Conservation (phyloP, 495 filamentous ascomycete species). For the Opeltia flavorubescens region DNA sequence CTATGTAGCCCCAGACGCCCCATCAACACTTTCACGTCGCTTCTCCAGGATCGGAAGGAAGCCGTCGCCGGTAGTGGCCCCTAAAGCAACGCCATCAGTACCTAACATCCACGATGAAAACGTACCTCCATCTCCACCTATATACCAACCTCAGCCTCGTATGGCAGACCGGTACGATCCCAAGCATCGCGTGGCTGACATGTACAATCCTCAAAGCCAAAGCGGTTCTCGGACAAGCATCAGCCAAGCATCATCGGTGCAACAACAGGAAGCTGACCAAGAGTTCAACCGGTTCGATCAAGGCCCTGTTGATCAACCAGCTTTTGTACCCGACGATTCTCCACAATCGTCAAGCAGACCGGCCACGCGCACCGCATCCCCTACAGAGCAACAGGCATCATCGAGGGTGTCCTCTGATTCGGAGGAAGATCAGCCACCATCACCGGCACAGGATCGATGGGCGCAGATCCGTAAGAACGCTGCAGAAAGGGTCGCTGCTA, state of each 20-base stretch:
- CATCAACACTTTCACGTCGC: slow-evolving; percentile 10
- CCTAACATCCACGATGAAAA: slow-evolving; percentile 9
- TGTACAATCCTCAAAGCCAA: slow-evolving; percentile 1
- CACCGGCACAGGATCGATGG: slow-evolving; percentile 59
- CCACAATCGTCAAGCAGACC: background rate
- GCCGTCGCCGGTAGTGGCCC: slow-evolving; percentile 3
- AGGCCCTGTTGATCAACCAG: slow-evolving; percentile 82
- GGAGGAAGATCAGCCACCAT: slow-evolving; percentile 11
- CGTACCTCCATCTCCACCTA: background rate
- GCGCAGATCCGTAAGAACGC: slow-evolving; percentile 92
- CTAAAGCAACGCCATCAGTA: slow-evolving; percentile 12
- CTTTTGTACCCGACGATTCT: slow-evolving; percentile 38
- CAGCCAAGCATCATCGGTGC: slow-evolving; percentile 43
- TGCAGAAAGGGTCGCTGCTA: slow-evolving; percentile 51
- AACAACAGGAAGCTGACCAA: slow-evolving; percentile 49
- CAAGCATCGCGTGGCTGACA: background rate
- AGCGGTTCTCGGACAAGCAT: slow-evolving; percentile 13
- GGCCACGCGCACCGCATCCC: background rate
- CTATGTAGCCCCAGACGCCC: slow-evolving; percentile 2
- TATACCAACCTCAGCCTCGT: background rate
- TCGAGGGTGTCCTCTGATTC: slow-evolving; percentile 10
- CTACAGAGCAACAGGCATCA: slow-evolving; percentile 4
- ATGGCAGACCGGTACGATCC: slow-evolving; percentile 1
- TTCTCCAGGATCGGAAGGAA: slow-evolving; percentile 14
- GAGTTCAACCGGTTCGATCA: slow-evolving; percentile 81